Base-by-base conservation (phyloP, 306 rosid species). In the Lathyrus aphaca region DNA sequence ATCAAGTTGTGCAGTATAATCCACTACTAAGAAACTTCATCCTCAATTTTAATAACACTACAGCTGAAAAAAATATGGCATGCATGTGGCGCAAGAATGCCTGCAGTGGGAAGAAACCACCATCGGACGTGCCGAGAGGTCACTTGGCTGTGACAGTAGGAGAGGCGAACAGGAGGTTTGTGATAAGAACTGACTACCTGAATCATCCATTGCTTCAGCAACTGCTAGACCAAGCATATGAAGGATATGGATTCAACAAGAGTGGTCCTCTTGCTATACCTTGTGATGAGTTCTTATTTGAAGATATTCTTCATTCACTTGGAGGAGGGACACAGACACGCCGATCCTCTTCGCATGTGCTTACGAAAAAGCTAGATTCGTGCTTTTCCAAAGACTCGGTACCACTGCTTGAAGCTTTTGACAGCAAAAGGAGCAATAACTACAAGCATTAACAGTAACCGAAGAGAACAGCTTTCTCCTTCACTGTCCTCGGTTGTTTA, bases 261-360 rank as follows among this genome's bases (percentile, higher is more conserved):
- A 63, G 64, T 53, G 86, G 84, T 56, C 85, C 83, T 67, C 55
- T 81, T 49, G 71, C 82, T 43, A 81, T 86, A 69, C 91, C 83
- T 10, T 83, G 86, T 42, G 80, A 76, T 27, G 88, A 83, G 78
- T 55, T 68, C 43, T 53, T 79, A 18, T 81, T 81, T 49, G 78
- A 83, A 65, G 83, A 81, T 23, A 83, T 81, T 61, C 62, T 84
- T 71, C 76, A 77, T 40, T 69, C 77, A 67, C 85, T 81, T 12
- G 8, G 68, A 57, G 64, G 59, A 44, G 61, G 77, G 56, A 53
- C 76, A 9, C 44, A 25, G 19, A 15, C 63, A 38, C 44, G 69
- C 5, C 44, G 23, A 58, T 19, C 80, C 56, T 79, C 85, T 71
- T 63, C 69, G 54, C 77, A 72, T 4, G 61, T 61, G 59, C 78